Evolutionary conservation across 768 basidiomycete species (phyloP), one percentile per base, ranked within the genome.

Genomic region (Tylopilus sp.): DNA sequence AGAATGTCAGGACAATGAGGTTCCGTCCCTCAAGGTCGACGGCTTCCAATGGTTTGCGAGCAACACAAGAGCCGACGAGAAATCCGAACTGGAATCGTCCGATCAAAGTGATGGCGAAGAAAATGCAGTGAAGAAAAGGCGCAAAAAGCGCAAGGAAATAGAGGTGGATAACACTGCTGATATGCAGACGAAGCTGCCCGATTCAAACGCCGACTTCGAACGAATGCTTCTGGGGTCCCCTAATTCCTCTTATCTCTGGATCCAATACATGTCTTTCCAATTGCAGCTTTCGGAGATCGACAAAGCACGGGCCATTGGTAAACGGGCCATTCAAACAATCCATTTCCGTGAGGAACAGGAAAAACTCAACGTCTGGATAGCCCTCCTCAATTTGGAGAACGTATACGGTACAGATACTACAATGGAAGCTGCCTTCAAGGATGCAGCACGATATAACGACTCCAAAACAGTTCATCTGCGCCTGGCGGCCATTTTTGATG

Each of bases 251-350:
- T 97, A 89, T 72, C 79, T 98, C 30, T 99, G 97, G 97, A 86
- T 99, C 53, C 95, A 98, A 69, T 99, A 94, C 70, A 98, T 99
- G 93, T 96, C 97, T 10, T 96, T 98, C 82, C 92, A 95, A 63
- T 77, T 98, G 12, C 93, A 93, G 60, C 81, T 99, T n/a, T 92
- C 95, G 28, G 96, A 99, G 72, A 76, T 97, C 50, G 95, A 94
- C 63, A 97, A 95, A 71, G 97, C 96, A 14, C 82, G 93, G 40
- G 86, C 89, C 66, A 85, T 94, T 47, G 95, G 85, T 43, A 80
- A 83, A 48, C 84, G 91, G 22, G 96, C 94, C 6, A 76, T 98
- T 41, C 77, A 82, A 55, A 87, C 86, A 12, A 98, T 99, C 72
- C 88, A 80, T 65, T 98, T 96, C 76, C 83, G 96, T 38, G 97